Conservation (phyloP, 805 yeast genomes). For the Hanseniaspora mollemarum region DNA sequence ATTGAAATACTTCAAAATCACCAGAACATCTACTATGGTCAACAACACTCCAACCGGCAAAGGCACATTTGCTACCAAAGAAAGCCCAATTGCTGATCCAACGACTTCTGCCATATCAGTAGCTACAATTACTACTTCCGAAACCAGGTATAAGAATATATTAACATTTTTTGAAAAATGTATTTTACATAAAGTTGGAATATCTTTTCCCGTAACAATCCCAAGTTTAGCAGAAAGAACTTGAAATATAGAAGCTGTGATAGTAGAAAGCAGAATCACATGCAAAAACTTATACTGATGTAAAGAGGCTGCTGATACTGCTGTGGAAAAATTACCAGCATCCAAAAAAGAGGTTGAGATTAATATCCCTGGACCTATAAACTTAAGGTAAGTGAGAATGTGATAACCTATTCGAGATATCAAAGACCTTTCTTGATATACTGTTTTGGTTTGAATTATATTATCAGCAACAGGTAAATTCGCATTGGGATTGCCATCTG, state of each 20-base stretch:
- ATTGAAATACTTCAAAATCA: slow-evolving; percentile 65
- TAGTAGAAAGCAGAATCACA: slow-evolving; percentile 64
- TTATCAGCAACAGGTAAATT: not conserved
- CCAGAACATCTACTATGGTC: slow-evolving; percentile 71
- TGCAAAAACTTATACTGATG: slow-evolving; percentile 70
- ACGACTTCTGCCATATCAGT: slow-evolving; percentile 92
- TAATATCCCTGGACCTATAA: slow-evolving; percentile 93
- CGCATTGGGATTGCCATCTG: not conserved
- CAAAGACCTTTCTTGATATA: slow-evolving; percentile 6
- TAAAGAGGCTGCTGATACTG: slow-evolving; percentile 86
- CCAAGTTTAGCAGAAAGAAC: slow-evolving; percentile 78
- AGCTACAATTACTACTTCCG: slow-evolving; percentile 81
- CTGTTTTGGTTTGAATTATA: not conserved
- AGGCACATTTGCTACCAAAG: slow-evolving; percentile 66
- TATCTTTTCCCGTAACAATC: slow-evolving; percentile 83
- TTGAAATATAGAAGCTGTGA: slow-evolving; percentile 81
- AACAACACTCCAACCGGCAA: slow-evolving; percentile 61
- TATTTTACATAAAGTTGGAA: slow-evolving; percentile 75
- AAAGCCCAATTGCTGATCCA: slow-evolving; percentile 79
- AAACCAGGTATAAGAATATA: slow-evolving; percentile 49
- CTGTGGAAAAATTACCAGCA: slow-evolving; percentile 94
- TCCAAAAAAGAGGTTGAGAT: slow-evolving; percentile 94
- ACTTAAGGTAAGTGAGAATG: slow-evolving; percentile 40
- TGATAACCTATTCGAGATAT: slow-evolving; percentile 6
- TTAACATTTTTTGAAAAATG: slow-evolving; percentile 57